These are phyloP conservation scores for Clathrus columnatus DNA, from an alignment of 768 basidiomycete species.

Conservation along the genomic window DNA sequence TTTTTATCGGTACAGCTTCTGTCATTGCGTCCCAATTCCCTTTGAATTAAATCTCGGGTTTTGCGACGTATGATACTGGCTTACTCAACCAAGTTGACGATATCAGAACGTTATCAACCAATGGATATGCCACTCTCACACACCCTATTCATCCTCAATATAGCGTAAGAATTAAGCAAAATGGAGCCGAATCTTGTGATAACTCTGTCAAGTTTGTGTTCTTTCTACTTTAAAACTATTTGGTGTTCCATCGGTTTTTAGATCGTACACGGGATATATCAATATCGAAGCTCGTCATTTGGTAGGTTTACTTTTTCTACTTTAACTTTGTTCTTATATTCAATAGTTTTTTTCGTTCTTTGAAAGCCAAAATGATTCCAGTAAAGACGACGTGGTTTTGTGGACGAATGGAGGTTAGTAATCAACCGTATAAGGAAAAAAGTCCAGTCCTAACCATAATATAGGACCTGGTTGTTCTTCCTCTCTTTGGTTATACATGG, in stretches of 20 bases:
- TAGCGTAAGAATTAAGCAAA: conserved; percentile 3
- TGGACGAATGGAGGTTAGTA: conserved; percentile 21
- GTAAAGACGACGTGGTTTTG: conserved; percentile 20
- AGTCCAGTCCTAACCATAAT: not conserved
- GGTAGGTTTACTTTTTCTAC: not conserved
- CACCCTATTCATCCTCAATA: not conserved
- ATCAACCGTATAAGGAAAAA: not conserved
- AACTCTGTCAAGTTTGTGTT: conserved; percentile 8
- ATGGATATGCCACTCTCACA: not conserved
- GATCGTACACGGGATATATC: conserved; percentile 35
- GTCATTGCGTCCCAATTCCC: not conserved
- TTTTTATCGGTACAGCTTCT: not conserved
- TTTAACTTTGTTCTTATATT: not conserved
- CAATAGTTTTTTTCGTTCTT: conserved; percentile 20
- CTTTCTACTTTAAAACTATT: too few relatives aligned
- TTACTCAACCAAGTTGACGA: not conserved
- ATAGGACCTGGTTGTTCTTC: conserved; percentile 48
- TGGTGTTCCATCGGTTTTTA: too few relatives aligned
- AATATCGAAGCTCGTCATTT: conserved; percentile 17
- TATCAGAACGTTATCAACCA: conserved; percentile 4
- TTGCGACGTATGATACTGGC: not conserved
- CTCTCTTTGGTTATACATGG: conserved; percentile 62
- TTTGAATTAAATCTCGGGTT: not conserved
- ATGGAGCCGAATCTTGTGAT: not conserved
- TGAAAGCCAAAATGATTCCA: conserved; percentile 19